Evolutionary conservation across 1,139 yeast species (phyloP).

Genomic region (Kodamaea anthophila): DNA sequence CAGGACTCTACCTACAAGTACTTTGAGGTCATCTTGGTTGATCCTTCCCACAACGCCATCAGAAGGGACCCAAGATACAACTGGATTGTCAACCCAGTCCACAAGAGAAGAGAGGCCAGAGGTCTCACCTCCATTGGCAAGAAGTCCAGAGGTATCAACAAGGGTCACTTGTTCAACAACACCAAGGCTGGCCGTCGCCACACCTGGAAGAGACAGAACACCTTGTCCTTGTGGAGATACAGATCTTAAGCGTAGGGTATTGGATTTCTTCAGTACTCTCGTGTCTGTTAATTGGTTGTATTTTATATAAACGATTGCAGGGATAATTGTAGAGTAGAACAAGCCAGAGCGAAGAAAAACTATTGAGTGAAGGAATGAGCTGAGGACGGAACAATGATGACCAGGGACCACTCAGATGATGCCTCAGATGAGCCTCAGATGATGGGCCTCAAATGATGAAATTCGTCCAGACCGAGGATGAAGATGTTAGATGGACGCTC

Average conservation of each 20-base stretch:
- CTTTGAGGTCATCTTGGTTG: conserved; percentile 95
- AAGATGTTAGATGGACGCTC: no score
- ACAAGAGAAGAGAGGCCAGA: conserved; percentile 99
- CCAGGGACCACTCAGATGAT: no score
- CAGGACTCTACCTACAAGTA: conserved; percentile 99
- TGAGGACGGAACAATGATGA: no score
- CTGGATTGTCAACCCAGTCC: conserved; percentile 99
- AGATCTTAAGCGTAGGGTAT: conserved; percentile 57
- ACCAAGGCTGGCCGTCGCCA: conserved; percentile 98
- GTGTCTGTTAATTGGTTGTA: conserved; percentile 6
- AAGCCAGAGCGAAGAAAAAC: no score
- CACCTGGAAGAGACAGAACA: conserved; percentile 99
- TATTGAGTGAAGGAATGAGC: no score
- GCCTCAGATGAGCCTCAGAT: no score
- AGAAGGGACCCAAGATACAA: conserved; percentile 98
- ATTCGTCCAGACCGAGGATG: no score
- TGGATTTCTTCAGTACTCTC: conserved; percentile 4
- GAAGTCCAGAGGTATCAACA: conserved; percentile 99
- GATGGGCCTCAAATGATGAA: no score
- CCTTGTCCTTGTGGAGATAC: conserved; percentile 99
- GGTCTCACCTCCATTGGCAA: conserved; percentile 98
- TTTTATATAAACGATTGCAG: conserved; percentile 3
- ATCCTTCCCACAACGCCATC: conserved; percentile 98
- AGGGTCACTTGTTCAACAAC: conserved; percentile 99
- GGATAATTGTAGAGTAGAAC: background rate